A percentile compares a stretch with the other conserved stretches of the same genome.
phyloP scores from a whole-genome alignment of 306 rosid genomes.

The Malus orientalis region DNA sequence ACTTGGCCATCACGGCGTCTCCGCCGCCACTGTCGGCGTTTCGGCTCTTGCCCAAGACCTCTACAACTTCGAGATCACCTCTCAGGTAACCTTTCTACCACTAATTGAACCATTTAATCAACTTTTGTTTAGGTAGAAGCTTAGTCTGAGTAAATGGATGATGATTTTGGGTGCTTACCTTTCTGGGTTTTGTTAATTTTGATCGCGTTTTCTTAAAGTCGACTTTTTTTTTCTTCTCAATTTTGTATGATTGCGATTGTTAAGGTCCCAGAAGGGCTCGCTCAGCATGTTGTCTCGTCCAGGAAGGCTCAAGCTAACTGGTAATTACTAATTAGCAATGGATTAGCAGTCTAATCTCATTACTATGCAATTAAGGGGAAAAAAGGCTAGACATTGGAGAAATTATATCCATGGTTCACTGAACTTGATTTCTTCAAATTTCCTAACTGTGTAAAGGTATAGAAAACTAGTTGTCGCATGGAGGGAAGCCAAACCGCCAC shows the following conservation, averaged over 20 bases:
- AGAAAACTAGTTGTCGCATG: slow-evolving; percentile 74
- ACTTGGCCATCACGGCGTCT: slow-evolving; percentile 41
- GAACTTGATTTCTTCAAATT: not conserved
- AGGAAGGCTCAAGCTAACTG: slow-evolving; percentile 90
- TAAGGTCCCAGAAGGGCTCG: slow-evolving; percentile 74
- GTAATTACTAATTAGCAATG: slow-evolving; percentile 13
- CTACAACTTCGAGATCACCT: slow-evolving; percentile 65
- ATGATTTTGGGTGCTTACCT: not conserved
- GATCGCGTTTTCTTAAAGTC: not conserved
- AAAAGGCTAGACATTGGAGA: not conserved
- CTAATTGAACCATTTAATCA: not conserved
- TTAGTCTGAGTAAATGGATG: not conserved
- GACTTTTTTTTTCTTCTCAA: not conserved
- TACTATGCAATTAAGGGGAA: no score
- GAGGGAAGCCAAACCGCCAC: slow-evolving; percentile 68
- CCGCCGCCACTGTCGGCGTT: slow-evolving; percentile 55
- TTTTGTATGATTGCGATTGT: not conserved
- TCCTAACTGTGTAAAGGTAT: slow-evolving; percentile 44
- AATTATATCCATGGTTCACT: not conserved
- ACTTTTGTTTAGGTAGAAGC: no score
- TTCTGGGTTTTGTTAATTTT: not conserved
- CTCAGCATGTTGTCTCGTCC: slow-evolving; percentile 70
- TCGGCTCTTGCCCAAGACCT: slow-evolving; percentile 71
- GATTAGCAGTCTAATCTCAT: not conserved
- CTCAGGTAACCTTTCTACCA: slow-evolving; percentile 41